These are phyloP conservation scores for Tillandsia fasciculata DNA, from an alignment of 176 grass and related monocot species.

Conservation along the genomic window DNA sequence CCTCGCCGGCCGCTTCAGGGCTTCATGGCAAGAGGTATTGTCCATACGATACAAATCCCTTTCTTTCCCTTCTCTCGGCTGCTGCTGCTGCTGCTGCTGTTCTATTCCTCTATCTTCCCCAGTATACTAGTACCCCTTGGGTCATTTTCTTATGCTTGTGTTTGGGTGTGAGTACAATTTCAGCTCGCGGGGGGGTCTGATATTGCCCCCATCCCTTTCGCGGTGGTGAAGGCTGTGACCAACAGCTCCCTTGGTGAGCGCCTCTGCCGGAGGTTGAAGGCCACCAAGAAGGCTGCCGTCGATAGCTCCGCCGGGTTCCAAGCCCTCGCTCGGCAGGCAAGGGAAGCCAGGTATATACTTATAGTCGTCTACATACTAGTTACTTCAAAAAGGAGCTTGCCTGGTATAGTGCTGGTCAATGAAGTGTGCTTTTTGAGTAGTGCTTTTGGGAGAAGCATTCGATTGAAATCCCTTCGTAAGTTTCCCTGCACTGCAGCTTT, in stretches of 20 bases:
- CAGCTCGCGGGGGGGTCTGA: slow-evolving; percentile 66
- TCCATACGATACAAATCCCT: not conserved
- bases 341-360: slow-evolving; percentile 30
- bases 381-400: too few species aligned
- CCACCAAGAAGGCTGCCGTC: slow-evolving; percentile 46
- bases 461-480: too few species aligned
- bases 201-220: slow-evolving; percentile 86
- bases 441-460: too few species aligned
- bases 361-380: too few species aligned
- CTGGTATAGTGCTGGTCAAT: too few species aligned
- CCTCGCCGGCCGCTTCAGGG: not conserved
- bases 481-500: slow-evolving; percentile 31
- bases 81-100: too few species aligned
- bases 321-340: slow-evolving; percentile 35
- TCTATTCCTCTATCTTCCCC: not conserved
- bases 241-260: slow-evolving; percentile 65
- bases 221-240: slow-evolving; percentile 75
- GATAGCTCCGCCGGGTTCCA: slow-evolving; percentile 41
- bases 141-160: too few species aligned
- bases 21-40: not conserved
- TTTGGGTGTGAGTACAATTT: too few species aligned
- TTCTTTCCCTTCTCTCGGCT: not conserved
- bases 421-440: too few species aligned
- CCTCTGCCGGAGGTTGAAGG: slow-evolving; percentile 44
- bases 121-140: too few species aligned